phyloP scores from a whole-genome alignment of 768 basidiomycete species.

The Candolleomyces eurysporus region DNA sequence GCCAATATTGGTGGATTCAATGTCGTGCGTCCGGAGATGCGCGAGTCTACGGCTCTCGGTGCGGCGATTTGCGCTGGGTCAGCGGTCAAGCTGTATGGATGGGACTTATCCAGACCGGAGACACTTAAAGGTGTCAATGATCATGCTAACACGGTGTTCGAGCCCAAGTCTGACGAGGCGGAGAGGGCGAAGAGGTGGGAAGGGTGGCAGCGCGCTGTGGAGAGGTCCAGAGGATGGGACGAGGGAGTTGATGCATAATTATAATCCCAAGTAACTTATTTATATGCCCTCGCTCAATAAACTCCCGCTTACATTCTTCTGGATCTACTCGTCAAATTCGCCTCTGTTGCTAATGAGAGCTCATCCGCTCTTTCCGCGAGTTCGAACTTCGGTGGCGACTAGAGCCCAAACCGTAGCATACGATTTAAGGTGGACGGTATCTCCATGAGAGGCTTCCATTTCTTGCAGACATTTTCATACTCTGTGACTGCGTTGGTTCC shows the following conservation, averaged over 20 bases:
- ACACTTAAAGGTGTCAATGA: conserved; percentile 87
- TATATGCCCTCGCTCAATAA: no score
- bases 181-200: conserved; percentile 66
- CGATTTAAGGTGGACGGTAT: no score
- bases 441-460: no score
- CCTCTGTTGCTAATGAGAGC: no score
- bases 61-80: conserved; percentile 92
- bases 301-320: no score
- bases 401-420: no score
- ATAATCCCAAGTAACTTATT: no score
- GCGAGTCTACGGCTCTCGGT: conserved; percentile 97
- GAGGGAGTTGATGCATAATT: conserved; percentile 37
- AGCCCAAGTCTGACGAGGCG: conserved; percentile 48
- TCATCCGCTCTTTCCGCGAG: no score
- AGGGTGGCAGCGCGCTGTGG: conserved; percentile 88
- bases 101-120: conserved; percentile 84
- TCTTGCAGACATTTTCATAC: no score
- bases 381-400: no score
- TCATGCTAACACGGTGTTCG: conserved; percentile 72
- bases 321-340: no score
- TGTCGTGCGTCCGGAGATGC: conserved; percentile 92
- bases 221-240: conserved; percentile 82
- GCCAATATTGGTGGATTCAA: conserved; percentile 91
- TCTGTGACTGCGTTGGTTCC: no score
- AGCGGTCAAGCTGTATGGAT: conserved; percentile 85